phyloP scores from a whole-genome alignment of 2,329 filamentous ascomycete genomes.

The Colletotrichum sp. region DNA sequence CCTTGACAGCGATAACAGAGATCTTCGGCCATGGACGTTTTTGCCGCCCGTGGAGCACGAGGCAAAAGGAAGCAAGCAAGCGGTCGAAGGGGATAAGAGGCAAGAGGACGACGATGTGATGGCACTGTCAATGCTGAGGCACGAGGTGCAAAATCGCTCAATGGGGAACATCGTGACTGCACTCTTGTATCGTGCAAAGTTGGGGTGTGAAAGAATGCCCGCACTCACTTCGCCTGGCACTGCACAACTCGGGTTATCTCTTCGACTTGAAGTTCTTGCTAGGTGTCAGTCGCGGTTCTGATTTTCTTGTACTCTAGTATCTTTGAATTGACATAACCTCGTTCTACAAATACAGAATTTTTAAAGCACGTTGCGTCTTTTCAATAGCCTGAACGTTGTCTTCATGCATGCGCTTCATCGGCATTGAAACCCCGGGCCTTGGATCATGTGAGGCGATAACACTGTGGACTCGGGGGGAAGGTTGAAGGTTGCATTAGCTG shows the following conservation, averaged over 20 bases:
- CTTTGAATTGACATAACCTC: neutral
- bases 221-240: neutral
- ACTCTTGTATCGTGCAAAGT: fast-evolving
- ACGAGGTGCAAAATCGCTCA: neutral
- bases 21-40: neutral
- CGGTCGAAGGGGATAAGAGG: neutral
- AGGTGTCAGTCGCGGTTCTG: neutral
- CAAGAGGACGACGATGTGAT: neutral
- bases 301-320: neutral
- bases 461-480: neutral
- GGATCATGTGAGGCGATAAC: neutral
- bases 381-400: neutral
- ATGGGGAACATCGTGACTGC: neutral
- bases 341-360: neutral
- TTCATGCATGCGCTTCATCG: neutral
- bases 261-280: neutral
- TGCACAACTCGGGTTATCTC: neutral
- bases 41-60: neutral
- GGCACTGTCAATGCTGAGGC: neutral
- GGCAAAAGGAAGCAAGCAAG: neutral
- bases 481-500: neutral
- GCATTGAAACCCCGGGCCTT: neutral
- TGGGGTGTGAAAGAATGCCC: neutral
- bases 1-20: neutral
- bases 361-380: neutral